phyloP scores from a whole-genome alignment of 768 basidiomycete species.

The Glaciozyma antarctica region DNA sequence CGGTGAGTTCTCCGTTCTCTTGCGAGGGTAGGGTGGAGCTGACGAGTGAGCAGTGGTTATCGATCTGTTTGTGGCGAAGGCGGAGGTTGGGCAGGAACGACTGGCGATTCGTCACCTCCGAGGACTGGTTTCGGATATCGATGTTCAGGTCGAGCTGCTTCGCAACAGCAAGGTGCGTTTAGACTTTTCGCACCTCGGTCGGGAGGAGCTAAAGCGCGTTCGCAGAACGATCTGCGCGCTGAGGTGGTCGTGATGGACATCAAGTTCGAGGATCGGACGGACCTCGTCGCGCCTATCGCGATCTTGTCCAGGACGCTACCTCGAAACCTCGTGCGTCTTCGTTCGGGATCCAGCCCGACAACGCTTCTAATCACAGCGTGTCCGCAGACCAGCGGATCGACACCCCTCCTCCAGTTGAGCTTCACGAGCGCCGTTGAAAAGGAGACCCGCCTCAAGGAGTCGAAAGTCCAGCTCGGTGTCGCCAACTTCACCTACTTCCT shows the following conservation, averaged over 20 bases:
- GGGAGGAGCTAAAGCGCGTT: constrained; percentile 2
- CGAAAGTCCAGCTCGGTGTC: constrained; percentile 10
- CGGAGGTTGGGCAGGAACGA: constrained; percentile 39
- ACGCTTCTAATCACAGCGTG: background rate
- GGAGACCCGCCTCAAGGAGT: constrained; percentile 19
- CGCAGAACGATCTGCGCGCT: constrained; percentile 55
- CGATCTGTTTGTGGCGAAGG: constrained; percentile 35
- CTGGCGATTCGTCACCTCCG: constrained; percentile 43
- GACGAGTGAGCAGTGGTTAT: constrained; percentile 51
- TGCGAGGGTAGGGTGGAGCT: background rate
- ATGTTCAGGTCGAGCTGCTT: constrained; percentile 56
- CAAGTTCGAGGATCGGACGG: constrained; percentile 50
- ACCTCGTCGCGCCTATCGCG: constrained; percentile 34
- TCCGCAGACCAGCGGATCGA: constrained; percentile 37
- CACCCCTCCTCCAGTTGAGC: constrained; percentile 47
- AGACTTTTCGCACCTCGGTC: background rate
- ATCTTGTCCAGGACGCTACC: constrained; percentile 53
- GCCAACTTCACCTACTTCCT: constrained; percentile 12
- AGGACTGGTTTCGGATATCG: constrained; percentile 54
- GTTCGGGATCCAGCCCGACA: background rate
- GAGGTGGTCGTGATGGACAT: constrained; percentile 55
- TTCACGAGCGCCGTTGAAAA: constrained; percentile 10
- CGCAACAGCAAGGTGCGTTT: constrained; percentile 57
- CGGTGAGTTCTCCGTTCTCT: background rate
- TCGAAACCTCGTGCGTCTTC: constrained; percentile 50